These are phyloP conservation scores for Iris pallida DNA, from an alignment of 116 monocot genomes.

Conservation along the genomic window DNA sequence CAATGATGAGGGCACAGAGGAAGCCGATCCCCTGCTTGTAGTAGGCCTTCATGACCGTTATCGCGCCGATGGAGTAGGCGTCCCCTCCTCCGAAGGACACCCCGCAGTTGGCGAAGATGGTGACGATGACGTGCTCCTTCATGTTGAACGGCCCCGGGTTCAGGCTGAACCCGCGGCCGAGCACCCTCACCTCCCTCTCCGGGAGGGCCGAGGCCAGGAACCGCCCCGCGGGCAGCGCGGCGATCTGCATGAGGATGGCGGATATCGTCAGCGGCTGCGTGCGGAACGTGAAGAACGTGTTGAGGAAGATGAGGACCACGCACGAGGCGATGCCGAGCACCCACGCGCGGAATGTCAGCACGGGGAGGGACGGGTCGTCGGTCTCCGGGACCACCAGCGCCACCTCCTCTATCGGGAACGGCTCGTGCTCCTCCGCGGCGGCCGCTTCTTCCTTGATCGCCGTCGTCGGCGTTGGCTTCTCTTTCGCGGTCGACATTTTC, in stretches of 20 bases:
- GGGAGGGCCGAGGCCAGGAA: constrained; percentile 75
- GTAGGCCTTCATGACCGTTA: constrained; percentile 86
- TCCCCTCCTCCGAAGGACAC: constrained; percentile 59
- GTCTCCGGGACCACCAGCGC: constrained; percentile 89
- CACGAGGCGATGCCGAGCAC: constrained; percentile 47
- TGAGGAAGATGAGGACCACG: constrained; percentile 69
- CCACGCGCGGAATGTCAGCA: constrained; percentile 80
- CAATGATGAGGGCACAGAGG: constrained; percentile 62
- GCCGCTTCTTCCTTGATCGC: no score
- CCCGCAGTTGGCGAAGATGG: constrained; percentile 65
- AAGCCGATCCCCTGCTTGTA: constrained; percentile 66
- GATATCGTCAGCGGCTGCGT: constrained; percentile 64
- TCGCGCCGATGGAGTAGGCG: constrained; percentile 66
- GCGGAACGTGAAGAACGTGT: constrained; percentile 68
- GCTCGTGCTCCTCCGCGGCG: neutral
- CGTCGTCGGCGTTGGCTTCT: no score
- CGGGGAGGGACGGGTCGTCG: constrained; percentile 65
- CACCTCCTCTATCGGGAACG: constrained; percentile 57
- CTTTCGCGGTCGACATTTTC: no score
- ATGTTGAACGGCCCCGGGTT: constrained; percentile 73
- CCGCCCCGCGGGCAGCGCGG: constrained; percentile 55
- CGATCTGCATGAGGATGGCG: constrained; percentile 74
- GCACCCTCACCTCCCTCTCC: constrained; percentile 26
- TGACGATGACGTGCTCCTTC: constrained; percentile 74
- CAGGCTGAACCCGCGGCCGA: constrained; percentile 37